Evolutionary conservation across 371 early-diverging fungal species (phyloP), one percentile per base, ranked within the genome.

Genomic region (Syncephalastrum sp.): DNA sequence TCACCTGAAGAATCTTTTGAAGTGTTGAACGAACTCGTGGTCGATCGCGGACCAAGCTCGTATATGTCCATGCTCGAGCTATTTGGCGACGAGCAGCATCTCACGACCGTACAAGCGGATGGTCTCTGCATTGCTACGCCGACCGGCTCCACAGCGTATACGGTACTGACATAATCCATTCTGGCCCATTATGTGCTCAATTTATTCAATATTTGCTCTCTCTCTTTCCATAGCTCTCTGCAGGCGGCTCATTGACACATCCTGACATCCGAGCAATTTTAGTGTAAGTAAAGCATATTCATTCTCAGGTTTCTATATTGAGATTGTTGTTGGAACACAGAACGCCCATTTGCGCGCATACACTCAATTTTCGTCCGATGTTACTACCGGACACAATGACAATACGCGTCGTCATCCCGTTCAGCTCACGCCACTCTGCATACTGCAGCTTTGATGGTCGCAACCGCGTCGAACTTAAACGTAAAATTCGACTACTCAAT

Each of bases 111-210:
- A 1, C 91, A 90, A 64, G 94, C 94, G 0, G 98, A 97, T 63
- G 98, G 97, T 0, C 69, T 97, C 50, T 88, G 91, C 46, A 77
- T 98, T 50, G 85, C 94, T 0, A 96, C 97, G 1, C 95, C 97
- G 0, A 97, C 97, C 0, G 97, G 97, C 12, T 93, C 93, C 0
- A 97, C 97, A 0, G 97, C 97, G 0, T 97, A 97, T 67, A 91
- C 92, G 23, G 83, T 90, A 74, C 6, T 50, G 50, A 21, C 25
- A 50, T n/a, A 50, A 3, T 24, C 5, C 0, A 24, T 21, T 8
- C n/a, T 5, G 7, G 50, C 1, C 50, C 15, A 14, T 1, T 24
- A 25, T 21, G 15, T 50, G 15, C 25, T 10, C 15, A 53, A 10
- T 5, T 2, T 5, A 17, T 53, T 21, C 4, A 10, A 21, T 2